These are phyloP conservation scores for Claviceps monticola DNA, from an alignment of 2,329 filamentous ascomycete genomes.

Conservation along the genomic window DNA sequence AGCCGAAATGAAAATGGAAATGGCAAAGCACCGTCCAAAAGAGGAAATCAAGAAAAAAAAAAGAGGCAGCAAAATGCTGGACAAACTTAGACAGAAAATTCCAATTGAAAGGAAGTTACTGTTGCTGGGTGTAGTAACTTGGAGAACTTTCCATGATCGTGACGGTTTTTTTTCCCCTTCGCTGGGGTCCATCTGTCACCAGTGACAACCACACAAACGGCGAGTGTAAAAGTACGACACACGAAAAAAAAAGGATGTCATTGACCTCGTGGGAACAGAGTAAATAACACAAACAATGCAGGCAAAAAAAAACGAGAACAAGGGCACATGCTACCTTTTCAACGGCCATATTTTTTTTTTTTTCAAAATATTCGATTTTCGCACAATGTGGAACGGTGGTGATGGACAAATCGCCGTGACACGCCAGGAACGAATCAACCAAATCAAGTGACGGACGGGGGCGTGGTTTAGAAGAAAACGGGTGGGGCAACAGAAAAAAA, in stretches of 20 bases:
- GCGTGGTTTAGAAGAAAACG: neutral
- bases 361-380: neutral
- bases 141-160: neutral
- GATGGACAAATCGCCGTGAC: neutral
- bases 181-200: neutral
- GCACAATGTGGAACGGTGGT: neutral
- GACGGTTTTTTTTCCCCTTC: neutral
- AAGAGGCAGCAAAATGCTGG: neutral
- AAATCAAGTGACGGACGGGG: constrained; percentile 1
- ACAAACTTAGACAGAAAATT: neutral
- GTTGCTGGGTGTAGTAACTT: neutral
- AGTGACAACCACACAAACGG: constrained; percentile 2
- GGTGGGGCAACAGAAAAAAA: constrained; percentile 1
- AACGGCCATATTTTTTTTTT: constrained; percentile 9
- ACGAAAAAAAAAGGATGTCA: neutral
- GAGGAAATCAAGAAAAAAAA: neutral
- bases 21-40: neutral
- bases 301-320: neutral
- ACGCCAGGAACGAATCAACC: constrained; percentile 1
- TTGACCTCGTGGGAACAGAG: neutral
- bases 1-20: neutral
- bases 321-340: constrained; percentile 8
- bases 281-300: neutral
- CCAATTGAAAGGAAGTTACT: neutral
- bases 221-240: neutral